Conservation (phyloP, 2,329 filamentous ascomycete species). For the Pyrenophora graminea region DNA sequence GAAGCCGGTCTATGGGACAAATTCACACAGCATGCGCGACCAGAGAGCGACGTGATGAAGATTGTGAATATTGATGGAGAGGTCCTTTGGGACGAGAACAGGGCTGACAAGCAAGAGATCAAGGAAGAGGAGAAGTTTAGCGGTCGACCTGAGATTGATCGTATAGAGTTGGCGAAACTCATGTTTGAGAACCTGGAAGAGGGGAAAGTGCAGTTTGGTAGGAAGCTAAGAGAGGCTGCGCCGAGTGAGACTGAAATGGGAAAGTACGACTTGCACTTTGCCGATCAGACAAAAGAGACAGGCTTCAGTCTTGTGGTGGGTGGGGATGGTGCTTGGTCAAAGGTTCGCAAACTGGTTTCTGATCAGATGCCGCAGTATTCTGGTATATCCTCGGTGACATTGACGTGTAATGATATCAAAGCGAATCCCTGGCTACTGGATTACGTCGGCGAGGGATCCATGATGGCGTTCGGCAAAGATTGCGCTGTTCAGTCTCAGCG, state of each 20-base stretch:
- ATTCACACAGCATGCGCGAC: conserved; percentile 57
- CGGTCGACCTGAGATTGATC: conserved; percentile 57
- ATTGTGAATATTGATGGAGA: conserved; percentile 49
- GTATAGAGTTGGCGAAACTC: conserved; percentile 39
- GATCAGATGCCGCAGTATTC: conserved; percentile 52
- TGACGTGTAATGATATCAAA: conserved; percentile 51
- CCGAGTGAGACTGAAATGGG: not conserved
- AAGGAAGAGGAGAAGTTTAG: conserved; percentile 33
- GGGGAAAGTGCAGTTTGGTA: conserved; percentile 40
- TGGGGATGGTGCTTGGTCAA: conserved; percentile 55
- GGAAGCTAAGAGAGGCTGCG: conserved; percentile 46
- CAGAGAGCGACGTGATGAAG: conserved; percentile 57
- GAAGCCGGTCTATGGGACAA: conserved; percentile 56
- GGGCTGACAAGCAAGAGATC: conserved; percentile 45
- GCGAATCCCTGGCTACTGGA: conserved; percentile 49
- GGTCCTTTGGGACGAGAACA: conserved; percentile 37
- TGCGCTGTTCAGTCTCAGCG: conserved; percentile 49
- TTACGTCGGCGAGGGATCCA: conserved; percentile 50
- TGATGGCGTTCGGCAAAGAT: conserved; percentile 47
- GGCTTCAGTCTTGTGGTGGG: conserved; percentile 55
- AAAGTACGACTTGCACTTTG: conserved; percentile 39
- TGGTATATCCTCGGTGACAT: conserved; percentile 52
- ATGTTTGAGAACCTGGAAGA: conserved; percentile 52
- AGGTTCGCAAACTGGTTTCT: conserved; percentile 32
- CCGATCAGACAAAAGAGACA: conserved; percentile 31